Evolutionary conservation across 1,284 basidiomycete species (phyloP).

Genomic region (Cryptococcus floricola): DNA sequence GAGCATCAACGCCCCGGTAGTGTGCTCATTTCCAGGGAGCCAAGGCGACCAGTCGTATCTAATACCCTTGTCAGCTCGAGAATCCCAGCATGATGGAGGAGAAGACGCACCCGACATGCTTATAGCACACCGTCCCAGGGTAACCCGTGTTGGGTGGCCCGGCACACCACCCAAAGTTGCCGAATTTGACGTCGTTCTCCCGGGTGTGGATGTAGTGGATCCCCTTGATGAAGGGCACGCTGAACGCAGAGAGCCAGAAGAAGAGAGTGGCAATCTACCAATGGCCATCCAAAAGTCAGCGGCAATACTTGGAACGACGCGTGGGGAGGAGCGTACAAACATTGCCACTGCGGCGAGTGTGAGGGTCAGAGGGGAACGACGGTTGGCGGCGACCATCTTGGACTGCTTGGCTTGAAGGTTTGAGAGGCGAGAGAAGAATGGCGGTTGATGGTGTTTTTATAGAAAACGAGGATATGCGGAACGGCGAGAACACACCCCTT

Average conservation of each 20-base stretch:
- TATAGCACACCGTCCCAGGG: slow-evolving; percentile 9
- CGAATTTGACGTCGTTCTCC: slow-evolving; percentile 24
- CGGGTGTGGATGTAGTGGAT: slow-evolving; percentile 33
- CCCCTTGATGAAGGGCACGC: slow-evolving; percentile 30
- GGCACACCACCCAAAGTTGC: slow-evolving; percentile 32
- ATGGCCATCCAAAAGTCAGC: too few species aligned
- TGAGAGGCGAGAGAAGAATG: too few species aligned
- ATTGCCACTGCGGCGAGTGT: background rate
- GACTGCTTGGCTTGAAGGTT: too few species aligned
- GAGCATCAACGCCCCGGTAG: slow-evolving; percentile 37
- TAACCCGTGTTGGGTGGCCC: slow-evolving; percentile 2
- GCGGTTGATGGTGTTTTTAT: too few species aligned
- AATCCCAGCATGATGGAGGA: background rate
- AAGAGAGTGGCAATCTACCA: slow-evolving; percentile 32
- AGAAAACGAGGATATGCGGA: too few species aligned
- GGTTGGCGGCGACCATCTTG: background rate
- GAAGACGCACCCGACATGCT: slow-evolving; percentile 24
- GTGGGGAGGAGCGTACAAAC: background rate
- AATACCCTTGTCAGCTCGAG: background rate
- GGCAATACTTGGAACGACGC: too few species aligned
- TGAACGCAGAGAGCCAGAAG: slow-evolving; percentile 40
- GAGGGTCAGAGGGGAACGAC: background rate
- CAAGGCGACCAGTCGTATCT: slow-evolving; percentile 29
- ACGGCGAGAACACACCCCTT: too few species aligned
- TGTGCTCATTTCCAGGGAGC: slow-evolving; percentile 18